Percentiles rank a stretch among this genome's conserved stretches.
phyloP scores from a whole-genome alignment of 768 basidiomycete genomes.

The Tricholoma furcatifolium region DNA sequence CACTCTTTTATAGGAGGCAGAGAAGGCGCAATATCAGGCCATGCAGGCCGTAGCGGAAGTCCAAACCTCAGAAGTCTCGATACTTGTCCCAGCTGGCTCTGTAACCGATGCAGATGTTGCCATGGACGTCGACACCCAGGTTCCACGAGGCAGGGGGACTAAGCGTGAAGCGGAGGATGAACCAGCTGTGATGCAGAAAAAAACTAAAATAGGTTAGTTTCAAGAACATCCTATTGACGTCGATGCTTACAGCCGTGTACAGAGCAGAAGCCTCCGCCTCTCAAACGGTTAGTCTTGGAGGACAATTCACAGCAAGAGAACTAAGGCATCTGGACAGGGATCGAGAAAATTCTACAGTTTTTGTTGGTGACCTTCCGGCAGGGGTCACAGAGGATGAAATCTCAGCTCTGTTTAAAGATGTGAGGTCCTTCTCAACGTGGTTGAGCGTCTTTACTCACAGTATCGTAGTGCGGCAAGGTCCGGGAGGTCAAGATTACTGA shows the following conservation, averaged over 20 bases:
- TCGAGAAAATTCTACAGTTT: conserved; percentile 92
- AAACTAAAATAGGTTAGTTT: conserved; percentile 55
- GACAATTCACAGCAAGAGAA: not conserved
- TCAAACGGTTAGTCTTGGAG: conserved; percentile 54
- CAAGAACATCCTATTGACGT: not conserved
- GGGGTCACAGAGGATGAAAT: conserved; percentile 65
- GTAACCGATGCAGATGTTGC: conserved; percentile 19
- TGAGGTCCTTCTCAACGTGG: conserved; percentile 29
- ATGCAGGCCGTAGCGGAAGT: conserved; percentile 43
- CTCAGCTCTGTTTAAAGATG: conserved; percentile 80
- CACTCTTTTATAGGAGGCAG: conserved; percentile 51
- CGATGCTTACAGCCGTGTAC: not conserved
- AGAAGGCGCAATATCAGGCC: conserved; percentile 53
- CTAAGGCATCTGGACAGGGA: conserved; percentile 52
- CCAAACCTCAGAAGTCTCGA: conserved; percentile 33
- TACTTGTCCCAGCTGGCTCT: conserved; percentile 22
- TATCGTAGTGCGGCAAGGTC: conserved; percentile 74
- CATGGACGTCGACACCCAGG: conserved; percentile 15
- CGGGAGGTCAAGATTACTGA: conserved; percentile 81
- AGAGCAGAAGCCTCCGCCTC: conserved; percentile 45
- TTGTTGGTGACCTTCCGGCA: conserved; percentile 70
- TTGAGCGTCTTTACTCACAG: not conserved
- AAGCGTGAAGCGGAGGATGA: conserved; percentile 70
- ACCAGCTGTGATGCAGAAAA: conserved; percentile 48
- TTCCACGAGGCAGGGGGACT: conserved; percentile 43